These are phyloP conservation scores for Iodosphaeria phyllophila DNA, from an alignment of 2,329 filamentous ascomycete genomes.

Conservation along the genomic window DNA sequence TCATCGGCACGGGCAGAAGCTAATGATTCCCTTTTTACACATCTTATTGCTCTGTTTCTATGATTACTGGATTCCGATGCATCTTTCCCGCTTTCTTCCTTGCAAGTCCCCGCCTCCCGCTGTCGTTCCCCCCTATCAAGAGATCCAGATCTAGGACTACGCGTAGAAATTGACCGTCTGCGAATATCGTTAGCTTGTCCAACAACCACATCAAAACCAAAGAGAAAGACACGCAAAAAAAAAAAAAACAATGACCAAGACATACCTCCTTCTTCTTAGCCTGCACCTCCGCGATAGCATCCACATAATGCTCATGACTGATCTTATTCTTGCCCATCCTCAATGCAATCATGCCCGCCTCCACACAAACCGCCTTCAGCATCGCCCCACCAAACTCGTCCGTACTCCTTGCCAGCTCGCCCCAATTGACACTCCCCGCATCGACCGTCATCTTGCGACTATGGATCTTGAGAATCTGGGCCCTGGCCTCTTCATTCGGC, in stretches of 20 bases:
- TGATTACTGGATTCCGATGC: no score
- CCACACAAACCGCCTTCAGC: constrained; percentile 95
- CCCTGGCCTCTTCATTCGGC: constrained; percentile 91
- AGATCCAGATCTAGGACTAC: no score
- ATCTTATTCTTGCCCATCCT: constrained; percentile 92
- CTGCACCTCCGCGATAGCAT: constrained; percentile 92
- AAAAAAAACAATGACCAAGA: constrained; percentile 5
- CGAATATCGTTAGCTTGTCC: constrained; percentile 8
- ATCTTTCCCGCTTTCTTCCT: no score
- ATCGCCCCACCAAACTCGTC: constrained; percentile 97
- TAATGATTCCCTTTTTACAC: no score
- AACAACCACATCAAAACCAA: neutral
- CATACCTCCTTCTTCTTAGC: constrained; percentile 82
- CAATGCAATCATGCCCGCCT: constrained; percentile 97
- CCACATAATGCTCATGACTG: constrained; percentile 94
- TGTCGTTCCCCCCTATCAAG: no score
- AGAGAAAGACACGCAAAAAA: neutral
- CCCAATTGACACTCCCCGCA: constrained; percentile 85
- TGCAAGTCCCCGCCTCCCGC: no score
- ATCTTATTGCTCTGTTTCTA: no score
- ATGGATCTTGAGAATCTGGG: constrained; percentile 94
- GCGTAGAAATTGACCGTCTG: constrained; percentile 35
- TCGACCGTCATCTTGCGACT: constrained; percentile 97
- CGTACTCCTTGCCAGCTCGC: constrained; percentile 84
- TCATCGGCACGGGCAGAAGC: no score